These are phyloP conservation scores for Pseudocercospora crystallina DNA, from an alignment of 2,329 filamentous ascomycete species.

Conservation along the genomic window DNA sequence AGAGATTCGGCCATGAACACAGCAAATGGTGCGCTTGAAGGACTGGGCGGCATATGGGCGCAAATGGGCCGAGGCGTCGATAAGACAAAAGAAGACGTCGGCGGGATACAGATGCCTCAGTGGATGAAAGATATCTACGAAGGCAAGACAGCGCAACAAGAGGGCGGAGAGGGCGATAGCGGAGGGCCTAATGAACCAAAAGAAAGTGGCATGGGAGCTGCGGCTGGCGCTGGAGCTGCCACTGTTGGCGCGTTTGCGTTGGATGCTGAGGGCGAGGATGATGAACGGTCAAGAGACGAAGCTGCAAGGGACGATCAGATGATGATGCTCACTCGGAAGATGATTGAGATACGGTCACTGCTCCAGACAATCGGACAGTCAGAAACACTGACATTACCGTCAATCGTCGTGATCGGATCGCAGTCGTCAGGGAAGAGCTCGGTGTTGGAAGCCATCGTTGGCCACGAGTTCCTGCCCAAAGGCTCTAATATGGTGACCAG, in stretches of 20 bases:
- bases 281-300: slow-evolving; percentile 61
- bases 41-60: slow-evolving; percentile 71
- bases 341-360: slow-evolving; percentile 97
- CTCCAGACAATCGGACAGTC: slow-evolving; percentile 91
- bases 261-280: slow-evolving; percentile 65
- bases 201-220: slow-evolving; percentile 49
- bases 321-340: slow-evolving; percentile 98
- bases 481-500: slow-evolving; percentile 99
- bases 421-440: slow-evolving; percentile 98
- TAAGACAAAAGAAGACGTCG: slow-evolving; percentile 68
- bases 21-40: slow-evolving; percentile 68
- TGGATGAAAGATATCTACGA: slow-evolving; percentile 72
- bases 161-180: slow-evolving; percentile 33
- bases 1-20: slow-evolving; percentile 68
- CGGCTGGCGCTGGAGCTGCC: slow-evolving; percentile 65
- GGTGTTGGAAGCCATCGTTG: slow-evolving; percentile 93
- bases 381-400: slow-evolving; percentile 81
- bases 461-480: slow-evolving; percentile 95
- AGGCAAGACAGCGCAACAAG: slow-evolving; percentile 33
- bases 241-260: slow-evolving; percentile 78
- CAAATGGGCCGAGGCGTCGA: slow-evolving; percentile 81
- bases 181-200: slow-evolving; percentile 42
- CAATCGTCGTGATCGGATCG: slow-evolving; percentile 98
- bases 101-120: slow-evolving; percentile 55
- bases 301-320: slow-evolving; percentile 90